Evolutionary conservation across 179 eudicot species (phyloP), one percentile per base, ranked within the genome.

Genomic region (Monotropa hypopitys): DNA sequence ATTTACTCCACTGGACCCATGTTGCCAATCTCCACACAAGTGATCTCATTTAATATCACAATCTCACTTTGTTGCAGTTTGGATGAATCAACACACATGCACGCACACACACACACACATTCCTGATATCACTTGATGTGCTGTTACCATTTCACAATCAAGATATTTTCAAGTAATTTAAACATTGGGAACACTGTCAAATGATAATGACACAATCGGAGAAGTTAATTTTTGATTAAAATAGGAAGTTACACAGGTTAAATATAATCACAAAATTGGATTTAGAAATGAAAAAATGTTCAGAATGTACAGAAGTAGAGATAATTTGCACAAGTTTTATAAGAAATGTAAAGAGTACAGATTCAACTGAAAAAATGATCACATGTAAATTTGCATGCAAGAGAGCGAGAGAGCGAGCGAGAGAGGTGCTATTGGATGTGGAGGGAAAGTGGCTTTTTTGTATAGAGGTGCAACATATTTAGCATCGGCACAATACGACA

Each of bases 31-130:
- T 38, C 38, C 28, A 28, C 35, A 10, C 2, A 54, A 3, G 49
- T 56, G 28, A 35, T 0, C 62, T 32, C 20, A 23, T 56, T 21
- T 5, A 26, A 21, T 32, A n/a, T 33, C 38, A 40, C 45, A 40
- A 54, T 54, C 45, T 73, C 45, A 5, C 50, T 13, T 35, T n/a
- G 20, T 56, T 73, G 21, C n/a, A 40, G 6, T 28, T 72, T 21
- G 45, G 76, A 73, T 51, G 45, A 49, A 32, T 26, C 51, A 70
- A 70, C n/a, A n/a, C n/a, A n/a, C n/a, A n/a, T n/a, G n/a, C n/a
- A n/a, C n/a, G n/a, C n/a, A n/a, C n/a, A n/a, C n/a, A n/a, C n/a
- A n/a, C n/a, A n/a, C n/a, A n/a, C n/a, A n/a, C 45, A 26, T 71
- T 49, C 57, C 38, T 13, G 21, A 30, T 72, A 15, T 30, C 16